Conservation (phyloP, 108 stramenopile species). For the Stephanodiscus minutulus region DNA sequence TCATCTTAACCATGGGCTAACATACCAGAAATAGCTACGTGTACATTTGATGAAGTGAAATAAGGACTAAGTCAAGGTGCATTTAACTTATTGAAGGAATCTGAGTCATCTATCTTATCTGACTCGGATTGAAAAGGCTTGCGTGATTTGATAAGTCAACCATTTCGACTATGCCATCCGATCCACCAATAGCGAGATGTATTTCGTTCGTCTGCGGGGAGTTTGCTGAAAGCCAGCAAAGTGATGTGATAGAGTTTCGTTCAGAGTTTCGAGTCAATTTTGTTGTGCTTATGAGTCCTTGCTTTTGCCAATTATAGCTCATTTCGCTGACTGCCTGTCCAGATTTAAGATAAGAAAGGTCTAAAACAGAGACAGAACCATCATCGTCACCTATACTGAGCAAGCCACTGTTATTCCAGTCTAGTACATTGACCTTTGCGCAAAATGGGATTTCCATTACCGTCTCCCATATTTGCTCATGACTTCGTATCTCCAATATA, state of each 20-base stretch:
- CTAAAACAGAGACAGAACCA: slow-evolving; percentile 64
- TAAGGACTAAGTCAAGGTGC: too few relatives aligned
- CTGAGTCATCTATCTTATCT: neutral
- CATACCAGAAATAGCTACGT: too few relatives aligned
- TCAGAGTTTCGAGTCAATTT: slow-evolving; percentile 68
- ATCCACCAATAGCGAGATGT: slow-evolving; percentile 68
- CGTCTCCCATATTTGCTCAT: slow-evolving; percentile 68
- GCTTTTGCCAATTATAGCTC: slow-evolving; percentile 81
- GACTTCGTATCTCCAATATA: slow-evolving; percentile 63
- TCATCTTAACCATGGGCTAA: neutral
- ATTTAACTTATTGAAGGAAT: neutral
- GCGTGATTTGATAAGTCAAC: slow-evolving; percentile 58
- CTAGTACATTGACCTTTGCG: slow-evolving; percentile 57
- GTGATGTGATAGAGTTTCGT: slow-evolving; percentile 55
- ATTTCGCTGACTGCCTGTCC: slow-evolving; percentile 71
- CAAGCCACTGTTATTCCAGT: slow-evolving; percentile 65
- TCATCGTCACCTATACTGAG: slow-evolving; percentile 63
- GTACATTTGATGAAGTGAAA: neutral
- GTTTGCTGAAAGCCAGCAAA: slow-evolving; percentile 59
- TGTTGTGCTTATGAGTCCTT: slow-evolving; percentile 68
- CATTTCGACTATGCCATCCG: slow-evolving; percentile 74
- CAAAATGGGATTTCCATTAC: slow-evolving; percentile 56
- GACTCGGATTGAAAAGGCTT: neutral
- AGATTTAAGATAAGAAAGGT: slow-evolving; percentile 67
- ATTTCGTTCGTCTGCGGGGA: slow-evolving; percentile 39